Evolutionary conservation across 2,329 filamentous ascomycete genomes (phyloP), one percentile per base, ranked within the genome.

Genomic region (Microdochium nivale): DNA sequence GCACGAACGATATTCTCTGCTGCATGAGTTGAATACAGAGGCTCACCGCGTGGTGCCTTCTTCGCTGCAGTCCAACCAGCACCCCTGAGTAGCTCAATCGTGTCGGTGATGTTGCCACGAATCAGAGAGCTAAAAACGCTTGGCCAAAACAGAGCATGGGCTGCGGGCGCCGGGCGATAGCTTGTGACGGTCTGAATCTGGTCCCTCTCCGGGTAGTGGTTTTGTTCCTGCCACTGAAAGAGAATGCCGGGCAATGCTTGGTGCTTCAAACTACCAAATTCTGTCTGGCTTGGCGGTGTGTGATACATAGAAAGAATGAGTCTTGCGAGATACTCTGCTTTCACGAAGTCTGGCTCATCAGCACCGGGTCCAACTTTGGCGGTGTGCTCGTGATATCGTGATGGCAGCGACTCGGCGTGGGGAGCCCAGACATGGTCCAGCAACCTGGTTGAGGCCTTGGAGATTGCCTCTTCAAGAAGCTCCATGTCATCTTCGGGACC

Each of bases 91-190:
- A 95, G 68, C 47, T 78, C 72, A n/a, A 86, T 75, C 1, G 86
- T 84, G 43, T 81, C 81, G 14, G 67, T 60, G 44, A 95, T 79
- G 53, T 86, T 84, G 43, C 91, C 92, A 47, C 90, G 86, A 25
- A 95, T 73, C 23, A 91, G 74, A 14, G 83, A 76, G 51, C 81
- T 81, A 59, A 86, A 87, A n/a, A 96, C 73, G 1, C 83, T 83
- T 62, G 91, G 88, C 92, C 92, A 97, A 69, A 90, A 97, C 33
- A 87, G 74, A 25, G 77, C 73, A 61, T 94, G 88, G 44, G 83
- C 82, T 2, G 89, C 86, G 23, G 90, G 88, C 53, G 87, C 87
- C 1, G 88, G 87, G 47, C 77, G 76, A 58, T 83, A 70, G 25
- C 76, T 75, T 55, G 80, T 72, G 24, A 96, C 60, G 3, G 83